Evolutionary conservation across 495 filamentous ascomycete species (phyloP).

Genomic region (Podospora pseudocomata): DNA sequence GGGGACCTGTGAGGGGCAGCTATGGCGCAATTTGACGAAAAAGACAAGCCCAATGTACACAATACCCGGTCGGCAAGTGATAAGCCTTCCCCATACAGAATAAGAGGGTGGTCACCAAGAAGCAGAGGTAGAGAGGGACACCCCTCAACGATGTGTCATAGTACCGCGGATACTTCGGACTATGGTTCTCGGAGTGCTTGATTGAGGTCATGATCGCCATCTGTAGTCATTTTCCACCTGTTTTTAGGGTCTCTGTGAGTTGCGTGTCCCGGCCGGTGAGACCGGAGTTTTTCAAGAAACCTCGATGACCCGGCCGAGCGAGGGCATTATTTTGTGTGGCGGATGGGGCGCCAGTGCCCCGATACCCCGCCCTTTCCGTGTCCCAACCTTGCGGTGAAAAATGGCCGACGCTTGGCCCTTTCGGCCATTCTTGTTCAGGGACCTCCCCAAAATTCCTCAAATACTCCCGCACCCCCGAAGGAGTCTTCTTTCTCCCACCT

Average conservation of each 20-base stretch:
- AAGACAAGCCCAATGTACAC: slow-evolving; percentile 22
- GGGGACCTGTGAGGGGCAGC: slow-evolving; percentile 26
- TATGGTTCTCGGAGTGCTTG: slow-evolving; percentile 6
- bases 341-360: slow-evolving; percentile 8
- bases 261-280: not conserved
- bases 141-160: not conserved
- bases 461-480: slow-evolving; percentile 30
- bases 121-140: not conserved
- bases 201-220: not conserved
- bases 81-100: slow-evolving; percentile 24
- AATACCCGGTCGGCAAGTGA: slow-evolving; percentile 22
- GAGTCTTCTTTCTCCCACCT: slow-evolving; percentile 23
- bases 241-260: not conserved
- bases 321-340: slow-evolving; percentile 25
- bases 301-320: not conserved
- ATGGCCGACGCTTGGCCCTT: slow-evolving; percentile 30
- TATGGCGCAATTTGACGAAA: slow-evolving; percentile 34
- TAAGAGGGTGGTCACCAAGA: slow-evolving; percentile 6
- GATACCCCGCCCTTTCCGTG: slow-evolving; percentile 21
- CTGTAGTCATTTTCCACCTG: not conserved
- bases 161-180: not conserved
- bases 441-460: slow-evolving; percentile 34
- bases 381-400: slow-evolving; percentile 25
- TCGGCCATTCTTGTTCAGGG: slow-evolving; percentile 16
- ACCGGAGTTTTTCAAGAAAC: slow-evolving; percentile 10